Conservation (phyloP, 805 yeast species). For the Zygoascus biomembranicola region DNA sequence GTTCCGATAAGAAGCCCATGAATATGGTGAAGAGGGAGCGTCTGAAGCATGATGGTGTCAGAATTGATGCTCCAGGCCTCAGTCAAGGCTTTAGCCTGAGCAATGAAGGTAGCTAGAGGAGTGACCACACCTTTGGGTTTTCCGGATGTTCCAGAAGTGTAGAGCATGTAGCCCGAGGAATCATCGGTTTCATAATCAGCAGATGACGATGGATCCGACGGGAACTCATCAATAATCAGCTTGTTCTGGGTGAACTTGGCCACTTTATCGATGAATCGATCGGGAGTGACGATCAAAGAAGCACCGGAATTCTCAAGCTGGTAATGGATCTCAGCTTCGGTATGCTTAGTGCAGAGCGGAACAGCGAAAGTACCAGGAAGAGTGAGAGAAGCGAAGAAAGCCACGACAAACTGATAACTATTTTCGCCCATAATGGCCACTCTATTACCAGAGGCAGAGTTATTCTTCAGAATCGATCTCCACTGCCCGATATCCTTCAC, state of each 20-base stretch:
- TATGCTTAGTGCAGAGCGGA: constrained; percentile 29
- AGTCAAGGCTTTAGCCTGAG: constrained; percentile 27
- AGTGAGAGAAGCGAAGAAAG: constrained; percentile 23
- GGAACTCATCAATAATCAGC: constrained; percentile 16
- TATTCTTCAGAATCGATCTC: constrained; percentile 15
- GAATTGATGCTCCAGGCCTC: constrained; percentile 24
- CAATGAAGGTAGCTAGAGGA: constrained; percentile 23
- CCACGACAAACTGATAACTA: constrained; percentile 23
- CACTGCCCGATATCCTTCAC: constrained; percentile 21
- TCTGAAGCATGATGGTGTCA: constrained; percentile 24
- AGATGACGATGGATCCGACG: constrained; percentile 3
- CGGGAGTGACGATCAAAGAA: constrained; percentile 22
- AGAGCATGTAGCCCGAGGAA: constrained; percentile 25
- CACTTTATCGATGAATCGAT: constrained; percentile 21
- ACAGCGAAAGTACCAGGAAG: constrained; percentile 25
- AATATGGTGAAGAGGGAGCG: constrained; percentile 29
- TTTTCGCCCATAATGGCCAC: constrained; percentile 31
- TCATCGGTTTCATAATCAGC: neutral
- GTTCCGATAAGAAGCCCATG: constrained; percentile 29
- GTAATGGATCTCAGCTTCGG: constrained; percentile 24
- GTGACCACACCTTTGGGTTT: constrained; percentile 30
- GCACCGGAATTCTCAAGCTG: constrained; percentile 25
- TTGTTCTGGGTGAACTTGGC: constrained; percentile 12
- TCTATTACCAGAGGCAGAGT: constrained; percentile 13
- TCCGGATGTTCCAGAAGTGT: constrained; percentile 31